A percentile compares a stretch with the other conserved stretches of the same genome.
Conservation (phyloP, 108 stramenopile species). For the Schizochytrium sp. region DNA sequence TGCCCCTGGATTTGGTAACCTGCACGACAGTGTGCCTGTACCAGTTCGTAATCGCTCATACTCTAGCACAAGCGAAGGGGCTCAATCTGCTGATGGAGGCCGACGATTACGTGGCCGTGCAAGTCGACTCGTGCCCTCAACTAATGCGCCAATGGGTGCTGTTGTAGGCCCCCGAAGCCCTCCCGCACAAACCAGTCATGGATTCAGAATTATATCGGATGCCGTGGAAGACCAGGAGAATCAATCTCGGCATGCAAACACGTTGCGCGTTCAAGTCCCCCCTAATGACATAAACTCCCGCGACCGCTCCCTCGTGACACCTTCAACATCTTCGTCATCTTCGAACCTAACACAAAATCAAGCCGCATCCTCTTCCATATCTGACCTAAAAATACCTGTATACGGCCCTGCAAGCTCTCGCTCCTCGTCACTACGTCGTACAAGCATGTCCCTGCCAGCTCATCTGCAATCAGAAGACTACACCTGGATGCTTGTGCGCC, state of each 20-base stretch:
- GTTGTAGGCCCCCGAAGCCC: background rate
- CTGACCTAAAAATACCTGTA: background rate
- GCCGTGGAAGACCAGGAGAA: background rate
- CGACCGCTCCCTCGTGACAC: background rate
- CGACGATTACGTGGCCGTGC: no score
- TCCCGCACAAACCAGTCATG: background rate
- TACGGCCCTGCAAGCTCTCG: conserved; percentile 27
- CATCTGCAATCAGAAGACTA: background rate
- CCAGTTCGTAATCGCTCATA: no score
- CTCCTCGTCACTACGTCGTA: background rate
- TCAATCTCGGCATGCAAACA: background rate
- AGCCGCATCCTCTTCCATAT: background rate
- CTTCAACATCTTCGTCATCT: background rate
- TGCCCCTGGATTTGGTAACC: no score
- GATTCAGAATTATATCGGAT: background rate
- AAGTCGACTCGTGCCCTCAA: no score
- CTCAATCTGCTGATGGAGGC: no score
- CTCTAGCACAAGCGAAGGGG: no score
- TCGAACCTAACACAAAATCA: background rate
- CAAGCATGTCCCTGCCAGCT: background rate
- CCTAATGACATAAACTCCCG: background rate
- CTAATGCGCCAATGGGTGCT: no score
- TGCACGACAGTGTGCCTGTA: no score
- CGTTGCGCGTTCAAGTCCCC: conserved; percentile 14
- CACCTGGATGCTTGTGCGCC: background rate